These are phyloP conservation scores for Orbilia oligospora DNA, from an alignment of 2,329 filamentous ascomycete species.

Conservation along the genomic window DNA sequence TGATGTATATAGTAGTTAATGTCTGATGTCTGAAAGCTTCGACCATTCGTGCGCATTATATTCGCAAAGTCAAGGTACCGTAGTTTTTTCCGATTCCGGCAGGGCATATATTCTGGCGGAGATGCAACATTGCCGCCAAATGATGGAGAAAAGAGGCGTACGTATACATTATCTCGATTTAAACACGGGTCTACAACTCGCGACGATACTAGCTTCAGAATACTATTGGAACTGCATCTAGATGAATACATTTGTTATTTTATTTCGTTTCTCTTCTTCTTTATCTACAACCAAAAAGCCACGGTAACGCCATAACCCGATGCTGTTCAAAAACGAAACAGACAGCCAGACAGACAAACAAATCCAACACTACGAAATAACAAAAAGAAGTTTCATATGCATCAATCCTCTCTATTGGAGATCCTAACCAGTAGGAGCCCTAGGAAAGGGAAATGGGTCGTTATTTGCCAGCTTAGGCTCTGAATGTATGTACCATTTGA, in stretches of 20 bases:
- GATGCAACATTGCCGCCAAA: too few relatives aligned
- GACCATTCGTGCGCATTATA: background rate
- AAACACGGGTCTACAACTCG: too few relatives aligned
- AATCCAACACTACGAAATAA: background rate
- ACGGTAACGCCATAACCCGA: constrained; percentile 5
- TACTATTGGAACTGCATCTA: too few relatives aligned
- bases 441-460: background rate
- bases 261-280: background rate
- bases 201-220: too few relatives aligned
- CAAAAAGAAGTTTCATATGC: background rate
- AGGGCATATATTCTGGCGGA: too few relatives aligned
- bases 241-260: background rate
- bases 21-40: constrained; percentile 18
- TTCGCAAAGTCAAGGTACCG: background rate
- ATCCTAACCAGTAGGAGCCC: background rate
- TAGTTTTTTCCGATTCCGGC: too few relatives aligned
- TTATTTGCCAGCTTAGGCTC: background rate
- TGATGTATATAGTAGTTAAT: constrained; percentile 47
- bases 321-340: background rate
- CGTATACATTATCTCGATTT: too few relatives aligned
- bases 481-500: constrained; percentile 4
- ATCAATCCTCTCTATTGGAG: background rate
- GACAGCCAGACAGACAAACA: background rate
- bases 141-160: too few relatives aligned
- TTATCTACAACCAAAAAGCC: constrained; percentile 5